These are phyloP conservation scores for Madurella fahalii DNA, from an alignment of 2,329 filamentous ascomycete species.

Conservation along the genomic window DNA sequence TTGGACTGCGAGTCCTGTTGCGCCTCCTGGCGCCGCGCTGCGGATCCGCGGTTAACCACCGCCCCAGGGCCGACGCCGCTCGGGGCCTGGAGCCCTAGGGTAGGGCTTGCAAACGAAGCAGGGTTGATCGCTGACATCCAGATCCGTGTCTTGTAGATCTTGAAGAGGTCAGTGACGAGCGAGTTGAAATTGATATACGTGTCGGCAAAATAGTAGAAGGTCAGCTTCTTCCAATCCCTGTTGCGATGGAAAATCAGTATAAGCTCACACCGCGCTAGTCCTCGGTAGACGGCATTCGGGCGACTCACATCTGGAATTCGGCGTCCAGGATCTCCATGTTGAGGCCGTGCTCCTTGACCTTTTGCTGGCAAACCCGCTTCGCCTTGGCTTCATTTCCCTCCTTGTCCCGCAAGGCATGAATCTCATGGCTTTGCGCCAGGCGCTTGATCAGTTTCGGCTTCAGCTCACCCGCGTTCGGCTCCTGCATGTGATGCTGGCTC, in stretches of 20 bases:
- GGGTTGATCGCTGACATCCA: conserved; percentile 99
- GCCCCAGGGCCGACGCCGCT: conserved; percentile 63
- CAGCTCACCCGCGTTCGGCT: conserved; percentile 68
- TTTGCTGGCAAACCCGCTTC: conserved; percentile 93
- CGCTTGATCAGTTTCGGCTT: conserved; percentile 97
- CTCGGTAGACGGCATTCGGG: background rate
- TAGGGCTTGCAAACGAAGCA: conserved; percentile 83
- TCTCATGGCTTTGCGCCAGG: conserved; percentile 85
- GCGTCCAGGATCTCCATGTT: conserved; percentile 99
- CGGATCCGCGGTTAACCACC: conserved; percentile 51
- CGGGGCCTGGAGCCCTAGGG: conserved; percentile 65
- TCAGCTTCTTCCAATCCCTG: conserved; percentile 98
- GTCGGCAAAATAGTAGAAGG: conserved; percentile 98
- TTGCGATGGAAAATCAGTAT: conserved; percentile 6
- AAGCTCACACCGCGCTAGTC: background rate
- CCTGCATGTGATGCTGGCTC: conserved; percentile 68
- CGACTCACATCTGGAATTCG: conserved; percentile 91
- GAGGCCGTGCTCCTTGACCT: conserved; percentile 87
- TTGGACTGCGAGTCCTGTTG: conserved; percentile 38
- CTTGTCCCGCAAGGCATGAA: conserved; percentile 84
- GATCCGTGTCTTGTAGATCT: conserved; percentile 98
- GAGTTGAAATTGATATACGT: conserved; percentile 99
- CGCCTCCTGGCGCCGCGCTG: conserved; percentile 46
- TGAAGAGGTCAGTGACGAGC: conserved; percentile 94
- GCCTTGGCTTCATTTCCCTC: conserved; percentile 97